These are phyloP conservation scores for Thraustochytrium striatum DNA, from an alignment of 352 stramenopile genomes.

Conservation along the genomic window DNA sequence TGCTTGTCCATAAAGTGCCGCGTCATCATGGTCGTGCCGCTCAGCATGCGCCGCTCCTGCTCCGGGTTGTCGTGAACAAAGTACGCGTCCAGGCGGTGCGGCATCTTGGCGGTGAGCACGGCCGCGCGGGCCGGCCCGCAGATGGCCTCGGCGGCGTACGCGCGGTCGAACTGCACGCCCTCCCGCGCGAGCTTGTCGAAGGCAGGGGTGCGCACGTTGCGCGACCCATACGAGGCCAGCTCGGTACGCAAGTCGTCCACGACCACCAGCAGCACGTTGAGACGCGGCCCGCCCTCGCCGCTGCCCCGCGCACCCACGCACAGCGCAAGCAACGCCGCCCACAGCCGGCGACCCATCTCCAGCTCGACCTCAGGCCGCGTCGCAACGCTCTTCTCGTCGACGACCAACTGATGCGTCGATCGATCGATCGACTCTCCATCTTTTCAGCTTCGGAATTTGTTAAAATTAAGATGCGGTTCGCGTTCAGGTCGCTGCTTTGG, in stretches of 20 bases:
- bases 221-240: constrained; percentile 1
- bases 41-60: background rate
- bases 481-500: too few relatives aligned
- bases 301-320: too few relatives aligned
- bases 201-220: constrained; percentile 25
- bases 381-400: too few relatives aligned
- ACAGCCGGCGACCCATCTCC: too few relatives aligned
- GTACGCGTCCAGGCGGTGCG: constrained; percentile 18
- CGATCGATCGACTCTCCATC: too few relatives aligned
- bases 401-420: too few relatives aligned
- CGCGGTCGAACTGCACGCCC: constrained; percentile 32
- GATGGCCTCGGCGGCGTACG: constrained; percentile 28
- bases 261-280: constrained; percentile 41
- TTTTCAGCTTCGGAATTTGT: too few relatives aligned
- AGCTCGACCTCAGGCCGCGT: too few relatives aligned
- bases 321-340: too few relatives aligned
- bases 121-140: constrained; percentile 41
- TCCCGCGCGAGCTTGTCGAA: constrained; percentile 40
- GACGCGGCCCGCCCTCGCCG: too few relatives aligned
- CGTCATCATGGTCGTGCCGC: background rate
- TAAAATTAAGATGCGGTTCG: too few relatives aligned
- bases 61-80: background rate
- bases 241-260: constrained; percentile 49
- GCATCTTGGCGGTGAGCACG: constrained; percentile 18
- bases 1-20: constrained; percentile 10